A percentile compares a stretch with the other conserved stretches of the same genome.
Conservation (phyloP, 257 asterid species). For the Solanum rostratum region DNA sequence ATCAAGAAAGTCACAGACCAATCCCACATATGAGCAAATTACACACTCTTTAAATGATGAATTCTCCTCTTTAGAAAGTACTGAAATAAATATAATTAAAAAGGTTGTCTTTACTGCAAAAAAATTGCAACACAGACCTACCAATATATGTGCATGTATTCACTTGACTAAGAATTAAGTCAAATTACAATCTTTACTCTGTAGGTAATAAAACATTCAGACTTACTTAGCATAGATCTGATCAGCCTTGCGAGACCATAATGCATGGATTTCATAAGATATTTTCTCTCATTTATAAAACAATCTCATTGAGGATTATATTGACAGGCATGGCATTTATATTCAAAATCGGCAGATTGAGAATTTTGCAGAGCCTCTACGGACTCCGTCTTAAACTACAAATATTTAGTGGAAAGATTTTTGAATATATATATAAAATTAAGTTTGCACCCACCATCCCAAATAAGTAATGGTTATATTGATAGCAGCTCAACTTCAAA, state of each 20-base stretch:
- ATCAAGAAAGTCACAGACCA: not conserved
- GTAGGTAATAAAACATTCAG: not conserved
- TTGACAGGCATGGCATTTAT: not conserved
- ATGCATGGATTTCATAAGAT: not conserved
- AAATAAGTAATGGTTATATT: not conserved
- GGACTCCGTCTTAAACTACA: not conserved
- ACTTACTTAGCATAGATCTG: not conserved
- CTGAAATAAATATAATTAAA: not conserved
- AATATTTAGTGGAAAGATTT: not conserved
- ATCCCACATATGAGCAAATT: not conserved
- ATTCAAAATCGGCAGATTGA: not conserved
- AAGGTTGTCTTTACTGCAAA: not conserved
- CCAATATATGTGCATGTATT: not conserved
- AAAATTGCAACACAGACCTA: not conserved
- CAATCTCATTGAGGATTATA: not conserved
- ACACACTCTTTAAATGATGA: not conserved
- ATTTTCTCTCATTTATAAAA: not conserved
- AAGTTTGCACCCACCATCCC: not conserved
- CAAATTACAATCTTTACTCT: not conserved
- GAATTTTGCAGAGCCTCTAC: not conserved
- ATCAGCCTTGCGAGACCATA: not conserved
- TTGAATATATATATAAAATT: not conserved
- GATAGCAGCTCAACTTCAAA: not conserved
- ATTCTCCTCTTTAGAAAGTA: not conserved
- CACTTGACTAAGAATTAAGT: not conserved